Conservation (phyloP, 2,329 filamentous ascomycete genomes). For the Xylaria sp. region DNA sequence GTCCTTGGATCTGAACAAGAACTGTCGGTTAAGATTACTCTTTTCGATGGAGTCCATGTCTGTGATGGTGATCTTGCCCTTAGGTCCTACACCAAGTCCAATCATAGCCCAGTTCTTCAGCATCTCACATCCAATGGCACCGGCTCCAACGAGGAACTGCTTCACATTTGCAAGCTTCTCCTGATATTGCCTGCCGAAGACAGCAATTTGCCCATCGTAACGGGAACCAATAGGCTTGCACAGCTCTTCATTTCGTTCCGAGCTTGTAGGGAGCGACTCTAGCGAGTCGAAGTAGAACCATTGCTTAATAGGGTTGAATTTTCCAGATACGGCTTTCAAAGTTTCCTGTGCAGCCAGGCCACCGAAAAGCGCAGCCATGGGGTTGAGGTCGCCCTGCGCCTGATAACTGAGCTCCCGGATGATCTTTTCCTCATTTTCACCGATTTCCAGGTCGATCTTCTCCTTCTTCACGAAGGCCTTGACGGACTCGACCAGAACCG, state of each 20-base stretch:
- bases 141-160: constrained; percentile 94
- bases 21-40: constrained; percentile 98
- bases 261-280: constrained; percentile 87
- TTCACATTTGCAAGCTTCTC: constrained; percentile 91
- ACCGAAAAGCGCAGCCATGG: constrained; percentile 95
- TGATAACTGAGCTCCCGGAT: constrained; percentile 95
- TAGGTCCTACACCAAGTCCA: constrained; percentile 86
- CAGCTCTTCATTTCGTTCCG: constrained; percentile 81
- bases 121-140: constrained; percentile 98
- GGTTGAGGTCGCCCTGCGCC: constrained; percentile 87
- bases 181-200: constrained; percentile 93
- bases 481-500: constrained; percentile 78
- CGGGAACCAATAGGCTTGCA: constrained; percentile 87
- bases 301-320: constrained; percentile 95
- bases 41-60: constrained; percentile 99
- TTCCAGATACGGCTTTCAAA: constrained; percentile 95
- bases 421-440: constrained; percentile 95
- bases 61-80: constrained; percentile 90
- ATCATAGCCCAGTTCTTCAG: constrained; percentile 99
- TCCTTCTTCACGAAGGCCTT: constrained; percentile 79
- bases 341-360: constrained; percentile 94
- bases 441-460: constrained; percentile 82
- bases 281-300: constrained; percentile 98
- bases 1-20: constrained; percentile 92
- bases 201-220: constrained; percentile 97